Percentiles rank a stretch among this genome's conserved stretches.
Conservation (phyloP, 768 basidiomycete genomes). For the Leucocoprinus leucothites region DNA sequence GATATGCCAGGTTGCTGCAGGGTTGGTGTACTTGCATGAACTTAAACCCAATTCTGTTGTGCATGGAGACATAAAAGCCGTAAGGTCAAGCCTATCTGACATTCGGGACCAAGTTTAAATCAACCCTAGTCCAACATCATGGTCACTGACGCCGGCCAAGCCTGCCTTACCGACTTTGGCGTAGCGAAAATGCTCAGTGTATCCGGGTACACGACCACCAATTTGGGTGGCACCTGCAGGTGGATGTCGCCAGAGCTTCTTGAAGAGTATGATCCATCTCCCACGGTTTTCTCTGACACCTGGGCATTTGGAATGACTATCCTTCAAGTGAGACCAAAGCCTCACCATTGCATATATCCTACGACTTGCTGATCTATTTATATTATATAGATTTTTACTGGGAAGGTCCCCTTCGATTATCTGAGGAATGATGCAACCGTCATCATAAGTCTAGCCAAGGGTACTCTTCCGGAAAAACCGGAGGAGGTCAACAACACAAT, state of each 20-base stretch:
- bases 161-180: slow-evolving; percentile 36
- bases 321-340: slow-evolving; percentile 30
- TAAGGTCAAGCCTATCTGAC: slow-evolving; percentile 12
- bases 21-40: slow-evolving; percentile 17
- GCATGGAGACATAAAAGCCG: slow-evolving; percentile 38
- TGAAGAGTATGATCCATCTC: slow-evolving; percentile 13
- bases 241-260: slow-evolving; percentile 38
- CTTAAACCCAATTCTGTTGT: slow-evolving; percentile 19
- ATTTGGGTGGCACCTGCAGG: slow-evolving; percentile 29
- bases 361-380: too few species aligned
- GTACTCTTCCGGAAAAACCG: slow-evolving; percentile 6
- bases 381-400: slow-evolving; percentile 12
- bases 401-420: slow-evolving; percentile 12
- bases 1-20: slow-evolving; percentile 15
- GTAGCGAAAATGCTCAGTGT: slow-evolving; percentile 32
- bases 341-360: too few species aligned
- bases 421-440: slow-evolving; percentile 15
- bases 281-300: slow-evolving; percentile 26
- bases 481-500: slow-evolving; percentile 3
- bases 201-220: slow-evolving; percentile 32
- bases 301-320: slow-evolving; percentile 36
- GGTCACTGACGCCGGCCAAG: slow-evolving; percentile 26
- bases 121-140: slow-evolving; percentile 32
- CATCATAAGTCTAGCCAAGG: slow-evolving; percentile 8
- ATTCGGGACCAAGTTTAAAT: not conserved